Base-by-base conservation (phyloP, 2,329 filamentous ascomycete species). In the Penicillium oxalicum region DNA sequence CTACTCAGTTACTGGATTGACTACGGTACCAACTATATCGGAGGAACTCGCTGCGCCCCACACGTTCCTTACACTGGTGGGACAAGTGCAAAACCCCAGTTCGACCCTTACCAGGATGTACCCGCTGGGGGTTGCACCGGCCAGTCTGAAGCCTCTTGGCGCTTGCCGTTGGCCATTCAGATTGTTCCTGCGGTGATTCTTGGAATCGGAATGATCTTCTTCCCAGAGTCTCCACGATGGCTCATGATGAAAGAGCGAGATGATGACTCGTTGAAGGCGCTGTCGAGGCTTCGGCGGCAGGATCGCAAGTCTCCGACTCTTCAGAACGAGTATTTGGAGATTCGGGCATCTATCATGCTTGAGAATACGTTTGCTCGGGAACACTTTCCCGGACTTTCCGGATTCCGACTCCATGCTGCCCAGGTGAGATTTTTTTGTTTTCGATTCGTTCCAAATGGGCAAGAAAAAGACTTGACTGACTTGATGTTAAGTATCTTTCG, bases 211-310 rank as follows among this genome's bases (percentile, higher is more conserved):
- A 71, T 73, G 56, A 28, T 68, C 4, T 77, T 79, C 60, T 71
- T 80, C 51, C 80, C 80, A 0, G 79, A 76, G 47, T 80, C 78
- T 0, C 79, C 79, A 0, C 71, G 79, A 25, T 82, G 78, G 71
- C 68, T 81, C 2, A 67, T 72, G 7, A 73, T 71, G 55, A 69
- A 72, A 44, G 73, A 72, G 33, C 70, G 73, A 4, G 70, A 80
- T 43, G 67, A 75, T 3, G 77, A 80, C 12, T 72, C 74, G 0
- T 63, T 80, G 6, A 50, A 61, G 9, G 70, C 69, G 0, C 65
- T 82, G 2, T 69, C 69, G 2, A 74, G 70, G 49, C 63, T 82
- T 5, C 74, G 79, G 5, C 68, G 71, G 29, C 65, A 77, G 2
- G 69, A 74, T 2, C 58, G 60, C 0, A 71, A 66, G 24, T 75